A percentile compares a stretch with the other conserved stretches of the same genome.
phyloP scores from a whole-genome alignment of 129 eudicot genomes.

The Centaurea solstitialis region DNA sequence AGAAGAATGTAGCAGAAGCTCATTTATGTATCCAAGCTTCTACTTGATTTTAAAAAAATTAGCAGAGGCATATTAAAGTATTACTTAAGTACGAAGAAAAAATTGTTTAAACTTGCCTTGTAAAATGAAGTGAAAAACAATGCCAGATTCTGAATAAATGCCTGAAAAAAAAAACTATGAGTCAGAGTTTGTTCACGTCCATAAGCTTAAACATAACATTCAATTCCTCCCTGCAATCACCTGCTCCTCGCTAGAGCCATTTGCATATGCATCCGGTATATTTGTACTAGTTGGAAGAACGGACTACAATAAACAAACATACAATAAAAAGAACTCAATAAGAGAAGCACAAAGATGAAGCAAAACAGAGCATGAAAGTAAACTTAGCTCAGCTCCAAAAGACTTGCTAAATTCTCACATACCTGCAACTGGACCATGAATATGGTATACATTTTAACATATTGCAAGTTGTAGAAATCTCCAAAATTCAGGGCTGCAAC shows the following conservation, averaged over 20 bases:
- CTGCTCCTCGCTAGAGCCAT: constrained; percentile 91
- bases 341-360: constrained; percentile 6
- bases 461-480: constrained; percentile 77
- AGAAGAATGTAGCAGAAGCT: not conserved
- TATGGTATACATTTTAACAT: constrained; percentile 66
- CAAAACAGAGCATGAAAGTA: not conserved
- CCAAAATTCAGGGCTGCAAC: constrained; percentile 93
- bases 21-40: not conserved
- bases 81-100: not conserved
- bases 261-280: constrained; percentile 79
- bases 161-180: constrained; percentile 48
- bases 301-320: constrained; percentile 44
- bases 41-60: not conserved
- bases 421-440: constrained; percentile 98
- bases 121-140: constrained; percentile 91
- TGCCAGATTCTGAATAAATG: constrained; percentile 97
- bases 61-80: constrained; percentile 3
- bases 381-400: not conserved
- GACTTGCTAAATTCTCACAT: constrained; percentile 1
- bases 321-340: not conserved
- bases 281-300: constrained; percentile 74
- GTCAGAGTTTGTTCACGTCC: constrained; percentile 2
- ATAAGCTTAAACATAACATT: not conserved
- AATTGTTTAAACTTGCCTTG: constrained; percentile 54
- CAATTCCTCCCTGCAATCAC: constrained; percentile 40